A percentile compares a stretch with the other conserved stretches of the same genome.
These are phyloP conservation scores for Exophiala alcalophila DNA, from an alignment of 2,329 filamentous ascomycete genomes.

Conservation along the genomic window DNA sequence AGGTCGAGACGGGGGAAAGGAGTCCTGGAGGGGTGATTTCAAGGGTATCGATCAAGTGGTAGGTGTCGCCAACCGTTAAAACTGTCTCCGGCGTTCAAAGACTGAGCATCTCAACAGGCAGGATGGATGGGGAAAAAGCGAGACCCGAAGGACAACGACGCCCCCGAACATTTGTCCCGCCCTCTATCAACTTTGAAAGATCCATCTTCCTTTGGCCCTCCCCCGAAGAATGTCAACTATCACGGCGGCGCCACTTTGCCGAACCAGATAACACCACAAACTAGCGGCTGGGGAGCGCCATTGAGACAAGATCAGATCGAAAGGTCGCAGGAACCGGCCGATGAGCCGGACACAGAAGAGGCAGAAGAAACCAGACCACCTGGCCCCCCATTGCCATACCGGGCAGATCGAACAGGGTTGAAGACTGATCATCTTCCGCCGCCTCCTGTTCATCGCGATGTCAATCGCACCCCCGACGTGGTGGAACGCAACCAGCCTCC, in stretches of 20 bases:
- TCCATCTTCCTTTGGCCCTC: conserved; percentile 73
- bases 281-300: conserved; percentile 44
- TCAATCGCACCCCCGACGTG: conserved; percentile 29
- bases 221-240: conserved; percentile 64
- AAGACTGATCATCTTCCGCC: conserved; percentile 66
- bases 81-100: too few relatives aligned
- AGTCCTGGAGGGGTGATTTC: conserved; percentile 56
- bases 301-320: conserved; percentile 40
- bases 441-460: conserved; percentile 58
- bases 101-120: conserved; percentile 41
- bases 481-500: conserved; percentile 31
- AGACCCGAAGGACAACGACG: conserved; percentile 37
- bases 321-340: conserved; percentile 34
- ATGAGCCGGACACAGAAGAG: conserved; percentile 30
- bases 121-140: conserved; percentile 59
- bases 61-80: too few relatives aligned
- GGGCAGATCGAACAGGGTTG: conserved; percentile 67
- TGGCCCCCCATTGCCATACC: conserved; percentile 63
- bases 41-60: conserved; percentile 58
- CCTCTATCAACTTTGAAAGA: conserved; percentile 72
- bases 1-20: conserved; percentile 50
- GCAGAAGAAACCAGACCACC: conserved; percentile 39
- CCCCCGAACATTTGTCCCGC: conserved; percentile 52
- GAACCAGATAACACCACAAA: conserved; percentile 45
- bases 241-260: conserved; percentile 46